Percentiles rank a stretch among this genome's conserved stretches.
Evolutionary conservation across 495 filamentous ascomycete genomes (phyloP).

Genomic region (Opeltia flavorubescens): DNA sequence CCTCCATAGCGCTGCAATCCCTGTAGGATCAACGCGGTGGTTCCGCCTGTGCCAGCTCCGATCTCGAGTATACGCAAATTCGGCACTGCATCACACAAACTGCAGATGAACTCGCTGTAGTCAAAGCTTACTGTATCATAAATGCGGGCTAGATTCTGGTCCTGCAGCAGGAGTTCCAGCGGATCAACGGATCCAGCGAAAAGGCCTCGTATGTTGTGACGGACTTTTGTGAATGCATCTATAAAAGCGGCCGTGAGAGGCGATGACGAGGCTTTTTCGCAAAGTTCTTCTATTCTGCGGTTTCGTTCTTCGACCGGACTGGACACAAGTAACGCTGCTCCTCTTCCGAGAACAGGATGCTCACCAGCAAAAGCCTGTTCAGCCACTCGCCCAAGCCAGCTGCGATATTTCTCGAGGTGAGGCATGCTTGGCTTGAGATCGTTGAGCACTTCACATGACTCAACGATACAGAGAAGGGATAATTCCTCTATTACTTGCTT

Average conservation of each 20-base stretch:
- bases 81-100: constrained; percentile 16
- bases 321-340: background rate
- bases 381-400: constrained; percentile 3
- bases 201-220: constrained; percentile 6
- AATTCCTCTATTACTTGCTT: constrained; percentile 6
- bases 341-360: background rate
- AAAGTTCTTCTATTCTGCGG: background rate
- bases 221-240: constrained; percentile 8
- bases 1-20: constrained; percentile 10
- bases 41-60: constrained; percentile 25
- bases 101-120: constrained; percentile 6
- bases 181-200: constrained; percentile 14
- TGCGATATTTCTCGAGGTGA: constrained; percentile 5
- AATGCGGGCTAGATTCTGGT: constrained; percentile 10
- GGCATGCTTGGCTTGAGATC: background rate
- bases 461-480: constrained; percentile 7
- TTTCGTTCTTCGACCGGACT: background rate
- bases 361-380: background rate
- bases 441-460: constrained; percentile 2
- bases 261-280: constrained; percentile 9
- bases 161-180: constrained; percentile 20
- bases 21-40: constrained; percentile 13
- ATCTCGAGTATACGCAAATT: constrained; percentile 24
- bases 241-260: constrained; percentile 5
- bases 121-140: constrained; percentile 16